A percentile compares a stretch with the other conserved stretches of the same genome.
These are phyloP conservation scores for Clonostachys rhizophaga DNA, from an alignment of 2,329 filamentous ascomycete species.

Conservation along the genomic window DNA sequence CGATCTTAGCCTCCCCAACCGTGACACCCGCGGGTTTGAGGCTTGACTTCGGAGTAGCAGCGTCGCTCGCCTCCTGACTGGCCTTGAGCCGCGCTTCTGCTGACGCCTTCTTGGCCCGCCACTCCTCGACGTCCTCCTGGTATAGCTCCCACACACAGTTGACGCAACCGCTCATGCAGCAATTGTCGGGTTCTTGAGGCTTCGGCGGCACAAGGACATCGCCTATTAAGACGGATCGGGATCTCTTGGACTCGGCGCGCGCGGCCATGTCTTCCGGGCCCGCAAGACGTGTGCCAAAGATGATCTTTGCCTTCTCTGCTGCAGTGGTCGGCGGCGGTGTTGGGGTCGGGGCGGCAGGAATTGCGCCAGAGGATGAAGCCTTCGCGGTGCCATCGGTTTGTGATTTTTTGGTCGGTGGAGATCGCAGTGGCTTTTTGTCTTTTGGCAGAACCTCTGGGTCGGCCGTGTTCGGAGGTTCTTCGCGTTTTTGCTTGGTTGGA, in stretches of 20 bases:
- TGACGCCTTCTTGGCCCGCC: conserved; percentile 61
- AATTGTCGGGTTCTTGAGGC: conserved; percentile 91
- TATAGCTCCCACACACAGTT: conserved; percentile 96
- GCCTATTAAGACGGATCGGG: conserved; percentile 61
- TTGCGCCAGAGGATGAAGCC: conserved; percentile 1
- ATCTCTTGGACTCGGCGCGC: conserved; percentile 51
- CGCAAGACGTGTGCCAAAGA: conserved; percentile 78
- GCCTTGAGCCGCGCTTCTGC: conserved; percentile 65
- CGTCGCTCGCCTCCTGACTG: conserved; percentile 50
- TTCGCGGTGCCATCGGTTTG: conserved; percentile 3
- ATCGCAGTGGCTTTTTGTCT: conserved; percentile 1
- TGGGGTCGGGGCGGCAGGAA: conserved; percentile 3
- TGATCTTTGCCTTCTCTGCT: conserved; percentile 56
- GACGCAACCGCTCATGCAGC: conserved; percentile 98
- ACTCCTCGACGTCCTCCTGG: conserved; percentile 88
- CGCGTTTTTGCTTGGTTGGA: conserved; percentile 31
- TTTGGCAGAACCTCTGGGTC: conserved; percentile 11
- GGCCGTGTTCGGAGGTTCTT: conserved; percentile 35
- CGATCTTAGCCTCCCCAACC: conserved; percentile 31
- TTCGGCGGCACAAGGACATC: conserved; percentile 79
- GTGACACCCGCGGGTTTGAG: conserved; percentile 47
- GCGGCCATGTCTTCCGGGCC: conserved; percentile 67
- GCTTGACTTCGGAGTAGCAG: conserved; percentile 64
- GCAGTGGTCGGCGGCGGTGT: conserved; percentile 38
- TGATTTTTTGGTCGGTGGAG: neutral